phyloP scores from a whole-genome alignment of 176 grass and related monocot species.

The Luzula sylvatica region DNA sequence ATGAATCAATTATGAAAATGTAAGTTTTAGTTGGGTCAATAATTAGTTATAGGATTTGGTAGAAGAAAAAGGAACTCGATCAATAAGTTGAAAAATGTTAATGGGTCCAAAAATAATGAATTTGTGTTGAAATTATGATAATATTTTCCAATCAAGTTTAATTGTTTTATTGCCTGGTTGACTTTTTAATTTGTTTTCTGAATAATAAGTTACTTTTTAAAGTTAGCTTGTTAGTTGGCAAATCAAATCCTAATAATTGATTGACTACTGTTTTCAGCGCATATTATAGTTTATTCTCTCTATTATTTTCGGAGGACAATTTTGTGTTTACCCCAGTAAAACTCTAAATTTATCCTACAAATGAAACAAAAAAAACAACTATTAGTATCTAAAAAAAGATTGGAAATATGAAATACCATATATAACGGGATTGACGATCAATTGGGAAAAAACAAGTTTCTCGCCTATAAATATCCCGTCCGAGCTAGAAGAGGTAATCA shows the following conservation, averaged over 20 bases:
- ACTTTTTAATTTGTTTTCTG: neutral
- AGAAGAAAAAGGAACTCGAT: neutral
- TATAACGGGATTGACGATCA: too few species aligned
- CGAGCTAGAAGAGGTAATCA: too few species aligned
- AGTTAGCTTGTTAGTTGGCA: slow-evolving; percentile 19
- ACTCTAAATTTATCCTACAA: too few species aligned
- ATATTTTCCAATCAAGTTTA: neutral
- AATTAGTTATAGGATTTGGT: neutral
- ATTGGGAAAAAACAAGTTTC: too few species aligned
- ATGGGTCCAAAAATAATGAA: neutral
- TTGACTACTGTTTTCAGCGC: slow-evolving; percentile 16
- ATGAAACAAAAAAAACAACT: too few species aligned
- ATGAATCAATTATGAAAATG: too few species aligned
- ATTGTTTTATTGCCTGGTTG: slow-evolving; percentile 17
- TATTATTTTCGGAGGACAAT: neutral
- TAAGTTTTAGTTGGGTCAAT: too few species aligned
- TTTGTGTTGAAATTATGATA: neutral
- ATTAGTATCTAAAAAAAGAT: too few species aligned
- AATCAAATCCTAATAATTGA: slow-evolving; percentile 33
- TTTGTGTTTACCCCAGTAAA: too few species aligned
- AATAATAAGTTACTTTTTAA: neutral
- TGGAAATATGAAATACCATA: too few species aligned
- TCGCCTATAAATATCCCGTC: too few species aligned
- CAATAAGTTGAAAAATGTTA: neutral
- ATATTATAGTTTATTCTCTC: slow-evolving; percentile 1